Conservation (phyloP, 2,329 filamentous ascomycete species). For the Remersonia thermophila region DNA sequence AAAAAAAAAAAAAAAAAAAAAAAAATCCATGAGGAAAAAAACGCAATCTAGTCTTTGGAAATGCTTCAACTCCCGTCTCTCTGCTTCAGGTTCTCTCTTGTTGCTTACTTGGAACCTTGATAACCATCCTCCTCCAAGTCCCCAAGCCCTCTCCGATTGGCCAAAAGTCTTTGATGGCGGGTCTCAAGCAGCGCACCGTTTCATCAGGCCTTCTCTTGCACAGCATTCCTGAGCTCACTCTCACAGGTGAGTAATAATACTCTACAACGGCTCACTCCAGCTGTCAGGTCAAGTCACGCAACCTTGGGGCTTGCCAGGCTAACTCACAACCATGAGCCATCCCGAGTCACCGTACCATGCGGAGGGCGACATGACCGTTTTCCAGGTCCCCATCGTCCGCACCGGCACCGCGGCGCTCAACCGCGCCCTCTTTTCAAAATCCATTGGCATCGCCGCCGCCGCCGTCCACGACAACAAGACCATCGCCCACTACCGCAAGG, state of each 20-base stretch:
- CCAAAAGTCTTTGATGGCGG: not conserved
- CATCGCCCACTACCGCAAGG: constrained; percentile 58
- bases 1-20: no score
- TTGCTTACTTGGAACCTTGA: no score
- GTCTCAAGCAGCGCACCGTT: constrained; percentile 1
- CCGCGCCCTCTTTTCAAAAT: constrained; percentile 69
- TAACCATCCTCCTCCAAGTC: no score
- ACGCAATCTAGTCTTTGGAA: no score
- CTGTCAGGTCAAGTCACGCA: not conserved
- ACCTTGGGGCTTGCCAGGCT: not conserved
- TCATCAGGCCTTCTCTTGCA: not conserved
- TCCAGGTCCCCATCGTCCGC: constrained; percentile 70
- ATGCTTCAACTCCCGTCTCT: no score
- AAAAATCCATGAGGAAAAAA: no score
- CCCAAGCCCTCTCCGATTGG: no score
- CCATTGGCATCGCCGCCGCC: constrained; percentile 64
- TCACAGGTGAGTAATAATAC: constrained; percentile 6
- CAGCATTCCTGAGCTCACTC: constrained; percentile 3
- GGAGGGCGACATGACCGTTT: constrained; percentile 24
- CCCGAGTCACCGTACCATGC: no score
- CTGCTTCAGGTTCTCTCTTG: no score
- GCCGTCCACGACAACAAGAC: constrained; percentile 62
- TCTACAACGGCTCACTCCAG: no score
- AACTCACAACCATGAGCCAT: not conserved
- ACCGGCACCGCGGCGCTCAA: constrained; percentile 65